Evolutionary conservation across 2,329 filamentous ascomycete species (phyloP).

Genomic region (Fusarium sp.): DNA sequence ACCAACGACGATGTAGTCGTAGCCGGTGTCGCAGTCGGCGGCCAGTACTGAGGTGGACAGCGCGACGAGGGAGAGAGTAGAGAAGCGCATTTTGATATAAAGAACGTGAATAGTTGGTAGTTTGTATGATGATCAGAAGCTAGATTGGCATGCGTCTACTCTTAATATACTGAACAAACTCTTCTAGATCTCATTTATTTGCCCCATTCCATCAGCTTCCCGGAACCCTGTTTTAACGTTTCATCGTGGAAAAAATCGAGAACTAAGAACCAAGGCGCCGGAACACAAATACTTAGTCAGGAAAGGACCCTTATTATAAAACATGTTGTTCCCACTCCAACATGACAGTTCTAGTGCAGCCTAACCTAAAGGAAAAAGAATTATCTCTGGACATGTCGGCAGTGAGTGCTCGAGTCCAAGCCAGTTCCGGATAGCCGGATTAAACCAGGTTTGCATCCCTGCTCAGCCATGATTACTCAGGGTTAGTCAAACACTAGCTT

Average conservation of each 20-base stretch:
- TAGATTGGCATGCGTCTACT: not conserved
- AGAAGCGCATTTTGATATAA: conserved; percentile 17
- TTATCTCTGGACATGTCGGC: not conserved
- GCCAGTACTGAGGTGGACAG: not conserved
- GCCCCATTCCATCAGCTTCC: not conserved
- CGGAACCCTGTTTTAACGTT: not conserved
- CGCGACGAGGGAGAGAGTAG: not conserved
- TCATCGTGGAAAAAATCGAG: not conserved
- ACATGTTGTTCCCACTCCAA: not conserved
- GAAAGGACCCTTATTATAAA: not conserved
- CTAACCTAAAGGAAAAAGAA: not conserved
- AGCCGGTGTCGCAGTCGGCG: conserved; percentile 1
- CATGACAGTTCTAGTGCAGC: not conserved
- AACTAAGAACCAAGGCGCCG: not conserved
- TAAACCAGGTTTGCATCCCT: not conserved
- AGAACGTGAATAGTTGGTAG: not conserved
- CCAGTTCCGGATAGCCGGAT: not conserved
- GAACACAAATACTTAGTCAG: not conserved
- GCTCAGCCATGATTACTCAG: not conserved
- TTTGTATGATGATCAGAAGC: not conserved
- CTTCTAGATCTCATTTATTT: not conserved
- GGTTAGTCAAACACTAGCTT: not conserved
- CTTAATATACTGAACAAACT: not conserved
- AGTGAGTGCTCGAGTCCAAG: not conserved
- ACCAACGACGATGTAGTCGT: conserved; percentile 45